Base-by-base conservation (phyloP, 2,329 filamentous ascomycete species). In the Geoglossum cookeanum region DNA sequence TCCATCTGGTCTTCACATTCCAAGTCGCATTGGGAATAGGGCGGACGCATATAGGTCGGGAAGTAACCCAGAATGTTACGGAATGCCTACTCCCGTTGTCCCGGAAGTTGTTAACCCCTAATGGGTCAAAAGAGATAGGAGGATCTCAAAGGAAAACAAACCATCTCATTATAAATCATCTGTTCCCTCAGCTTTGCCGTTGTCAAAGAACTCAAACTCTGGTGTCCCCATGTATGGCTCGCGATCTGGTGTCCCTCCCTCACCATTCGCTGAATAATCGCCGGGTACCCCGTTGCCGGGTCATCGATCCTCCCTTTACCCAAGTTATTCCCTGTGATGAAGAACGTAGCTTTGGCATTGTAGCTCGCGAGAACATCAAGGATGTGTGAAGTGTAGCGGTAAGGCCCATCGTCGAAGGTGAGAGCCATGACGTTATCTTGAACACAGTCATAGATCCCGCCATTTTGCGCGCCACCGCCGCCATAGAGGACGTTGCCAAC, bases 391-490 rank as follows among this genome's bases (percentile, higher is more conserved):
- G 49, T 53, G 17, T 53, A 53, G 11, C 37, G n/a, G 6, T 27
- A 53, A 2, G 49, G 49, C 29, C 49, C 30, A 53, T 85, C 82
- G 62, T 85, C 82, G 62, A 78, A 85, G 0, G 81, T 85, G 57
- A 85, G 66, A 17, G 82, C 82, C 62, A 85, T 74, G 9, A 78
- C 78, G 56, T 80, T 78, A 2, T 74, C 70, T n/a, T 71, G 70
- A n/a, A 68, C 68, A 61, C 78, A 81, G 60, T 73, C 69, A 62
- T 78, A 79, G 59, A 84, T 78, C 5, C 48, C 48, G 13, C 48
- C 48, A 13, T 11, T 35, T 32, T 52, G 48, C 13, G 33, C 48
- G 30, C 76, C 75, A 9, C 67, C 71, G 37, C 76, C 72, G 22
- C 80, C 81, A 59, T 83, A 82, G 0, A 71, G 68, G 2, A 83